Percentiles rank a stretch among this genome's conserved stretches.
Evolutionary conservation across 2,329 filamentous ascomycete species (phyloP).

Genomic region (Alternaria infectoria): DNA sequence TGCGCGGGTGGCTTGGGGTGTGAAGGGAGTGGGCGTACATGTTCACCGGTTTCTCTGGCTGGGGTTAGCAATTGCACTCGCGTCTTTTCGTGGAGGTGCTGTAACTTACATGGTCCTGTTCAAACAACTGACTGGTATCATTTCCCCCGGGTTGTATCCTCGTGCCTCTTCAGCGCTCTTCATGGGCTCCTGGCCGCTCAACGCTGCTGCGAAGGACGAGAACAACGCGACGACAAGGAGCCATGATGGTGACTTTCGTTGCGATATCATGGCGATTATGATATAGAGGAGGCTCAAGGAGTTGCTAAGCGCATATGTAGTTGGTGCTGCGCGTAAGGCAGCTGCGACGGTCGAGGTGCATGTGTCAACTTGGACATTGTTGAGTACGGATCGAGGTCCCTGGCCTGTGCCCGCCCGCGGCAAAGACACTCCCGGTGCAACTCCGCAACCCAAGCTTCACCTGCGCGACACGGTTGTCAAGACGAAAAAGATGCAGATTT

Average conservation of each 20-base stretch:
- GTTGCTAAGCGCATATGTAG: not conserved
- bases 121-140: constrained; percentile 59
- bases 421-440: constrained; percentile 6
- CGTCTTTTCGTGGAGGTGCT: not conserved
- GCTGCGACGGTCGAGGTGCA: constrained; percentile 3
- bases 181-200: constrained; percentile 52
- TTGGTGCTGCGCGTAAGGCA: not conserved
- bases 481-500: not conserved
- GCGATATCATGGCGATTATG: not conserved
- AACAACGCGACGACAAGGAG: constrained; percentile 35
- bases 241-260: constrained; percentile 11
- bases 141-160: constrained; percentile 57
- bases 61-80: constrained; percentile 10
- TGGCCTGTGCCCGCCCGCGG: constrained; percentile 10
- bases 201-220: constrained; percentile 46
- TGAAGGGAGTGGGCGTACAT: constrained; percentile 54
- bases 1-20: not conserved
- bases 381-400: constrained; percentile 1
- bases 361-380: constrained; percentile 14
- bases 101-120: constrained; percentile 58
- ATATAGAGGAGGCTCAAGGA: not conserved
- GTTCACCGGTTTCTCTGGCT: constrained; percentile 83
- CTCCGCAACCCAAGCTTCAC: constrained; percentile 3
- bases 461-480: not conserved
- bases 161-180: constrained; percentile 41